phyloP scores from a whole-genome alignment of 2,329 filamentous ascomycete species.

The Trichoderma sp. region DNA sequence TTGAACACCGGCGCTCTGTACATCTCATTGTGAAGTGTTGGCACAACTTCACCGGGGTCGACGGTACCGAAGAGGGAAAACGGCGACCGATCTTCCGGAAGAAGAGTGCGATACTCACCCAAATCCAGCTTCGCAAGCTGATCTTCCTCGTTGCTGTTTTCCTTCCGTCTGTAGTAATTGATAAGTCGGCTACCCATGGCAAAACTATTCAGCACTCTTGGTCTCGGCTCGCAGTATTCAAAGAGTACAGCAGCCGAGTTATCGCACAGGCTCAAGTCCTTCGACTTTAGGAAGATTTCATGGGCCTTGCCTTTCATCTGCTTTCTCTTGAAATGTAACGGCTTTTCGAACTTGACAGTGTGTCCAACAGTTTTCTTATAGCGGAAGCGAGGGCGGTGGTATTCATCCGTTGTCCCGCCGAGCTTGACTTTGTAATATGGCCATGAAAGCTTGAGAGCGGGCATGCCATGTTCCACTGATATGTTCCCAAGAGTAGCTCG shows the following conservation, averaged over 20 bases:
- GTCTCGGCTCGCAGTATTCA: constrained; percentile 94
- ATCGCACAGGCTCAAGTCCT: constrained; percentile 81
- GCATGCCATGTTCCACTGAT: constrained; percentile 90
- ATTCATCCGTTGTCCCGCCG: constrained; percentile 69
- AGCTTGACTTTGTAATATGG: constrained; percentile 93
- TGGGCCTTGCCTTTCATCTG: constrained; percentile 76
- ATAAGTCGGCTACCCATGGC: constrained; percentile 95
- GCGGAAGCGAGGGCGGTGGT: constrained; percentile 75
- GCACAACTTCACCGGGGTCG: constrained; percentile 83
- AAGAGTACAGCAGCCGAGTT: constrained; percentile 85
- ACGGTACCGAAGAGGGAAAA: constrained; percentile 95
- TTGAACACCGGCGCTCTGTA: constrained; percentile 92
- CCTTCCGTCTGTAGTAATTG: constrained; percentile 91
- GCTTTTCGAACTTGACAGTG: constrained; percentile 68
- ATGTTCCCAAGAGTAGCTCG: constrained; percentile 87
- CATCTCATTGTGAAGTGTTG: constrained; percentile 92
- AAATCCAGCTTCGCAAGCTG: constrained; percentile 76
- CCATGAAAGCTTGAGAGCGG: constrained; percentile 86
- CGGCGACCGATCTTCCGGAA: constrained; percentile 92
- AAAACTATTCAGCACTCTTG: constrained; percentile 88
- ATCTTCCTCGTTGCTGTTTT: constrained; percentile 63
- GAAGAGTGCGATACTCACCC: constrained; percentile 81
- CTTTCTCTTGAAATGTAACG: constrained; percentile 74
- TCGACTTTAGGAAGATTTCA: constrained; percentile 74
- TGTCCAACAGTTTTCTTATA: constrained; percentile 67